Evolutionary conservation across 2,329 filamentous ascomycete genomes (phyloP).

Genomic region (Pyrenophora teres): DNA sequence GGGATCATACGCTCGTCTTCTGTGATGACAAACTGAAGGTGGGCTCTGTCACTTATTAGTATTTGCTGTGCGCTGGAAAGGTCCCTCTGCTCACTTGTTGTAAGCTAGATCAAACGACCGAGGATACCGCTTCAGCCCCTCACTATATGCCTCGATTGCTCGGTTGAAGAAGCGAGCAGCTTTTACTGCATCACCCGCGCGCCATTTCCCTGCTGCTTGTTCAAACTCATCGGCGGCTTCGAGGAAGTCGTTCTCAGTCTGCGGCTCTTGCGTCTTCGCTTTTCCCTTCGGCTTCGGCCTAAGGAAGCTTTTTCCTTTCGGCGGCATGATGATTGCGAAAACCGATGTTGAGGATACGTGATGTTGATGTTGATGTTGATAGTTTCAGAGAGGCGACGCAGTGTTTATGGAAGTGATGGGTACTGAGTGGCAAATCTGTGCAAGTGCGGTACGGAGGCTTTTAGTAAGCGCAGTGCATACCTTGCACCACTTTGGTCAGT

Average conservation of each 20-base stretch:
- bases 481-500: no score
- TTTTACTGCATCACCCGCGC: constrained; percentile 71
- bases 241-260: constrained; percentile 70
- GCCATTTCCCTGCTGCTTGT: constrained; percentile 75
- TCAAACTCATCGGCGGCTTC: constrained; percentile 71
- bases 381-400: background rate
- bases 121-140: constrained; percentile 65
- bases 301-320: constrained; percentile 38
- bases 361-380: background rate
- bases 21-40: constrained; percentile 70
- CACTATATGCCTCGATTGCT: constrained; percentile 69
- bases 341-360: background rate
- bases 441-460: background rate
- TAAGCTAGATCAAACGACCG: constrained; percentile 72
- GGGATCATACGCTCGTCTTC: constrained; percentile 67
- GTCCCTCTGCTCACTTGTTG: constrained; percentile 63
- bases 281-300: constrained; percentile 41
- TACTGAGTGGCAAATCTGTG: constrained; percentile 7
- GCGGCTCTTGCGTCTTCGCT: constrained; percentile 54
- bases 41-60: constrained; percentile 56
- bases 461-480: background rate
- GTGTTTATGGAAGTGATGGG: background rate
- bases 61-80: background rate
- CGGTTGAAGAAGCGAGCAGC: constrained; percentile 65
- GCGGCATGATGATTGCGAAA: constrained; percentile 26